Evolutionary conservation across 2,329 filamentous ascomycete species (phyloP), one percentile per base, ranked within the genome.

Genomic region (Elsinoe ampelina): DNA sequence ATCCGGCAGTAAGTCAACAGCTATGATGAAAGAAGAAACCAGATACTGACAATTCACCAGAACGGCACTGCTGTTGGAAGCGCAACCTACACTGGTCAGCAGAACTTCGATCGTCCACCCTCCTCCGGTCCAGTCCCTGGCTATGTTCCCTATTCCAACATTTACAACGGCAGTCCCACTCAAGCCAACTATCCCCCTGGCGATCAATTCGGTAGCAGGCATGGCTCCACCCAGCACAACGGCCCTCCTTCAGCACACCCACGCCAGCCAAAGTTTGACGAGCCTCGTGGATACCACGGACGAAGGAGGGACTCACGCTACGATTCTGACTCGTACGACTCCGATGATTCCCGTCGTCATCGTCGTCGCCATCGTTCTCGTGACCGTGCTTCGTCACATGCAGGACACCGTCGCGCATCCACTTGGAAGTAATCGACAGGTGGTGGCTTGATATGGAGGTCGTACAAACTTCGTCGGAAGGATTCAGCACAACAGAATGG

Each of bases 81-180:
- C 5, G 11, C 52, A 1, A 20, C 35, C 10, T 43, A 42, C 38
- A 30, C 34, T 43, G 36, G 6, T 15, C 30, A 54, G 5, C 51
- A 17, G 15, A n/a, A 3, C n/a, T 15, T 26, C 20, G 22, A 56
- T n/a, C 17, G 39, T 4, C 54, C 39, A 11, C 7, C 30, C 2
- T 42, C 30, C 13, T 61, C 59, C 6, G 55, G 45, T 15, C 57
- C 57, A 6, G 59, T 57, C 30, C 58, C 59, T 10, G 58, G 65
- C 43, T 70, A 70, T 47, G 63, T 70, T 2, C 68, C 68, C 6
- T 70, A 70, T 45, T 62, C 67, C 20, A 57, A 70, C 57, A 64
- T 70, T 52, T 70, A 70, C 56, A 22, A 45, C 48, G 48, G 48
- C 10, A 52, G 32, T 26, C 35, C 48, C 7, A 52, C 48, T 2